A percentile compares a stretch with the other conserved stretches of the same genome.
Evolutionary conservation across 1,139 yeast genomes (phyloP).

Genomic region (Ogataea hybrid): DNA sequence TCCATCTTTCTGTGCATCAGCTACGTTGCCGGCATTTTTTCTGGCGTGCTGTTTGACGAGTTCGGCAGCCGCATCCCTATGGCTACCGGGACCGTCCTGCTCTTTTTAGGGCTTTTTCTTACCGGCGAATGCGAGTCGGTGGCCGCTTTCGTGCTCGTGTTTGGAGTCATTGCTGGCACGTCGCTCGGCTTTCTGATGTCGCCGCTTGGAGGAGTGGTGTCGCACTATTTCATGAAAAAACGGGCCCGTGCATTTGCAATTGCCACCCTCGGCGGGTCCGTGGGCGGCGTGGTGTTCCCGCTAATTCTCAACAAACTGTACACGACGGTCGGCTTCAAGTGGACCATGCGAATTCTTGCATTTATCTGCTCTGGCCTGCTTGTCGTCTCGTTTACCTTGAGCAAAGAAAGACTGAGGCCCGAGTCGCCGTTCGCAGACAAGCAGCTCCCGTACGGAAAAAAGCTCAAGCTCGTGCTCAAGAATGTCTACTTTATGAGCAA

Average conservation of each 20-base stretch:
- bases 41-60: conserved; percentile 61
- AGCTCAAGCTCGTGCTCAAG: conserved; percentile 5
- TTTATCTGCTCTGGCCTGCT: conserved; percentile 42
- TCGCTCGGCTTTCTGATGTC: conserved; percentile 56
- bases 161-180: conserved; percentile 48
- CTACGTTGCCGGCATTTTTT: conserved; percentile 55
- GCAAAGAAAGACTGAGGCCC: conserved; percentile 35
- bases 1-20: conserved; percentile 54
- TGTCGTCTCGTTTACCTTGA: conserved; percentile 37
- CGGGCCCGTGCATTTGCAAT: conserved; percentile 56
- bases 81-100: conserved; percentile 42
- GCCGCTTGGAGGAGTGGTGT: conserved; percentile 54
- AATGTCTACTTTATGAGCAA: conserved; percentile 13
- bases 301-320: conserved; percentile 51
- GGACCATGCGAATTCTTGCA: conserved; percentile 59
- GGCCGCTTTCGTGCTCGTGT: conserved; percentile 52
- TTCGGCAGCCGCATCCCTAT: conserved; percentile 50
- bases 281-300: conserved; percentile 62
- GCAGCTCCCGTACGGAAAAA: conserved; percentile 10
- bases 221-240: conserved; percentile 56
- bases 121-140: conserved; percentile 42
- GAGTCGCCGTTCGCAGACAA: conserved; percentile 3
- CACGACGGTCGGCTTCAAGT: conserved; percentile 49
- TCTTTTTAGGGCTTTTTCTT: conserved; percentile 51
- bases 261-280: conserved; percentile 62